Base-by-base conservation (phyloP, 1,139 yeast species). In the Yamadazyma atmosphaerica region DNA sequence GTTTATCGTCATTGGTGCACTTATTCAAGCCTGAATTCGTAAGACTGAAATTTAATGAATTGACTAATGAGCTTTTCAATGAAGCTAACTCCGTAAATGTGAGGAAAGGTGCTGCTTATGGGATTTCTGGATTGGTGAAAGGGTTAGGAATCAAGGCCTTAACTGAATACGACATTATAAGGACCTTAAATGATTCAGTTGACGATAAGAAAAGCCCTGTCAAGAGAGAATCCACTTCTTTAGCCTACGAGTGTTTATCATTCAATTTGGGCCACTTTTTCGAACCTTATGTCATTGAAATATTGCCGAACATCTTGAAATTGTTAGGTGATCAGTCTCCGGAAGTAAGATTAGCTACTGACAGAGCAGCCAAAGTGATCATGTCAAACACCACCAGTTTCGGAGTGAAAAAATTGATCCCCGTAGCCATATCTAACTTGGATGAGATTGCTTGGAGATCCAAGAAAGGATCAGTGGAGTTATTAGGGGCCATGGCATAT, bases 401-500 rank as follows among this genome's bases (percentile, higher is more conserved):
- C 60, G 98, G 98, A 63, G 87, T 92, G 42, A 87, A 86, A 59
- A 83, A 85, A 52, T 74, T 92, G 58, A 89, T 92, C 59, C 99
- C 98, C 0, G 74, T 90, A 44, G 95, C 97, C 1, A 79, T 92
- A 42, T 79, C 83, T 26, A 88, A 87, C 50, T 72, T 92, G 52
- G 95, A 89, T 52, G 95, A 88, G 47, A 82, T 84, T 41, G 86
- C 95, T 1, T 92, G 99, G 99, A 79, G 99, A 67, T 82, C 96
- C 1, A 92, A 92, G 64, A 88, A 90, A 63, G 98, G 98, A 10
- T 88, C 98, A 5, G 98, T 92, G 22, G 98, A 94, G 56, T 68
- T 92, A 44, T 73, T 92, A 36, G 98, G 99, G 62, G 83, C 96
- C 19, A 94, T 92, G 98, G 98, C 98, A 0, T 92, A 90, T 58